Evolutionary conservation across 768 basidiomycete species (phyloP), one percentile per base, ranked within the genome.

Genomic region (Tylopilus intermedius): DNA sequence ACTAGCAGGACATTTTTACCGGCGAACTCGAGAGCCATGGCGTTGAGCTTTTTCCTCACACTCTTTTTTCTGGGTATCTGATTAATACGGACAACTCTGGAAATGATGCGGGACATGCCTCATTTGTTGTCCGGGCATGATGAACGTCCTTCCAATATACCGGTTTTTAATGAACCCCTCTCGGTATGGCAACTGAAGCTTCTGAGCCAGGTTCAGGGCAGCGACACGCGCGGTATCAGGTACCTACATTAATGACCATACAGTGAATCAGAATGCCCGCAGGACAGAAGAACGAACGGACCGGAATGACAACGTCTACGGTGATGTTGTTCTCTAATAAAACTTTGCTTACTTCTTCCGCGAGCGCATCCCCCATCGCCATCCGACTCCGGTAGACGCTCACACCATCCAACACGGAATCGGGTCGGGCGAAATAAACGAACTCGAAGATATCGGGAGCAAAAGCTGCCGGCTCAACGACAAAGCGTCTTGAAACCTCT

Each of bases 161-260:
- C 96, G 84, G 69, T 99, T 99, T 76, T 99, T 99, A 61, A 98
- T 83, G 69, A 99, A 98, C 1, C 96, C 96, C 73, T 99, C 96
- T 43, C 96, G 83, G 70, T 98, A 99, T 4, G 96, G 95, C 30
- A 98, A 74, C 7, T 79, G 67, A 40, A 98, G 76, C 62, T 84
- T 87, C 67, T 99, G 95, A 18, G 96, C 96, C 37, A 96, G 74
- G 67, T 99, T 95, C 54, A 98, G 72, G 8, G 96, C 96, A 13
- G 96, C 95, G 2, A 98, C 96, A 46, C 96, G 80, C 21, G 91
- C 93, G 0, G 96, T 98, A 68, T 99, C 96, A 13, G 96, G 96
- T 1, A 98, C 90, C 88, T 89, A 38, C 27, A 27, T 45, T 8
- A 47, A 35, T 13, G 30, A 47, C 26, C 22, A 26, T 18, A n/a